Percentiles rank a stretch among this genome's conserved stretches.
phyloP scores from a whole-genome alignment of 257 asterid genomes.

The Verbascum thapsus region DNA sequence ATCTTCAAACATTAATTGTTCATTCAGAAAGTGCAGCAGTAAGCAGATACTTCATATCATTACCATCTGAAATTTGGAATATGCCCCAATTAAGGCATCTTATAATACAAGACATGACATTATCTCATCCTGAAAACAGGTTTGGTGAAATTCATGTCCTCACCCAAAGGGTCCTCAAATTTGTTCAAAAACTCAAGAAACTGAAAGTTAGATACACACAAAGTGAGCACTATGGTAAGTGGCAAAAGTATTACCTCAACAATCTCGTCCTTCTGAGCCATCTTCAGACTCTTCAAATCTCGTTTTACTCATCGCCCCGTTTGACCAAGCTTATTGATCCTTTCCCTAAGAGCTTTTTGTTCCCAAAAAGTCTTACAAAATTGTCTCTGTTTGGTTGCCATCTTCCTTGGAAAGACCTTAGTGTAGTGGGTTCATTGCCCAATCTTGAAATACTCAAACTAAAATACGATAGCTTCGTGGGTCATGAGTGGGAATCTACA shows the following conservation, averaged over 20 bases:
- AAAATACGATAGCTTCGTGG: background rate
- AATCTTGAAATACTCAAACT: conserved; percentile 28
- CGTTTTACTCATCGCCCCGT: no score
- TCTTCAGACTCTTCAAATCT: background rate
- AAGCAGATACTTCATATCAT: background rate
- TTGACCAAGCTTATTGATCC: background rate
- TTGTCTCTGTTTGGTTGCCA: conserved; percentile 25
- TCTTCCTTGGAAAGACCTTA: conserved; percentile 22
- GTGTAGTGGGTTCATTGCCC: conserved; percentile 9
- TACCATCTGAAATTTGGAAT: conserved; percentile 16
- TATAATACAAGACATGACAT: background rate
- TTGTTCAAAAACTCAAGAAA: conserved; percentile 9
- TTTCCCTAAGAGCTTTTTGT: background rate
- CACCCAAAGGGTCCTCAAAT: background rate
- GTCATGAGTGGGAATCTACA: conserved; percentile 19
- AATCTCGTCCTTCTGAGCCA: conserved; percentile 3
- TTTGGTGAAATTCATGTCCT: background rate
- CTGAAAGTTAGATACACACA: background rate
- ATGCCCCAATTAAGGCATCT: conserved; percentile 30
- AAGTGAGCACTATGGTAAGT: background rate
- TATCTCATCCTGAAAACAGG: no score
- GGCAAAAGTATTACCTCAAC: conserved; percentile 6
- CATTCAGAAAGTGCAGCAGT: no score
- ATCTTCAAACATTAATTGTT: conserved; percentile 18
- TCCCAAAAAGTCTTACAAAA: conserved; percentile 16